These are phyloP conservation scores for Pythium brachiatum DNA, from an alignment of 352 stramenopile genomes.

Conservation along the genomic window DNA sequence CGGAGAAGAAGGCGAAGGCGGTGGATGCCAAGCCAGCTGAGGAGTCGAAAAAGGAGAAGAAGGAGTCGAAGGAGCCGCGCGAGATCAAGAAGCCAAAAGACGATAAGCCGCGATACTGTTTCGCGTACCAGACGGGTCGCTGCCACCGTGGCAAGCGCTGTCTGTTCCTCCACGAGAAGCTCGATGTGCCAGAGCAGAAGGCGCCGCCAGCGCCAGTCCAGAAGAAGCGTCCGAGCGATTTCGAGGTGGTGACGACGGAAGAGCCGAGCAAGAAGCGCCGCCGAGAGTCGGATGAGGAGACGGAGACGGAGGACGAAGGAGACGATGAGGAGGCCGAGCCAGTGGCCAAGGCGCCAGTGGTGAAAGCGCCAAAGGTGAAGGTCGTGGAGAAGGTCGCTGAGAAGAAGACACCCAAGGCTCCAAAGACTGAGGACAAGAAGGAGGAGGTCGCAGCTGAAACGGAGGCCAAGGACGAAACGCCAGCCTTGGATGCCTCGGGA, in stretches of 20 bases:
- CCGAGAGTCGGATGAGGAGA: constrained; percentile 6
- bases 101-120: constrained; percentile 60
- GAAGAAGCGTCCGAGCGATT: constrained; percentile 13
- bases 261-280: constrained; percentile 19
- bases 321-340: constrained; percentile 3
- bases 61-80: neutral
- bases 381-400: constrained; percentile 7
- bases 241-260: constrained; percentile 22
- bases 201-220: constrained; percentile 9
- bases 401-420: neutral
- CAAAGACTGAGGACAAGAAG: constrained; percentile 8
- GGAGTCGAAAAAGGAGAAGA: constrained; percentile 8
- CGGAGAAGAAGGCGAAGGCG: constrained; percentile 2
- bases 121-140: constrained; percentile 70
- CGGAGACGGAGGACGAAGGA: constrained; percentile 9
- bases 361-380: constrained; percentile 5
- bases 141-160: constrained; percentile 75
- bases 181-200: constrained; percentile 25
- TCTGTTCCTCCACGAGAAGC: constrained; percentile 56
- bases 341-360: neutral
- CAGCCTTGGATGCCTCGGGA: neutral
- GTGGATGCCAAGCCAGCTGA: constrained; percentile 1
- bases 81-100: constrained; percentile 13
- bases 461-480: constrained; percentile 22
- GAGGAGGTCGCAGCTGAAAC: constrained; percentile 20